These are phyloP conservation scores for Prunus fruticosa DNA, from an alignment of 306 rosid genomes.

Conservation along the genomic window DNA sequence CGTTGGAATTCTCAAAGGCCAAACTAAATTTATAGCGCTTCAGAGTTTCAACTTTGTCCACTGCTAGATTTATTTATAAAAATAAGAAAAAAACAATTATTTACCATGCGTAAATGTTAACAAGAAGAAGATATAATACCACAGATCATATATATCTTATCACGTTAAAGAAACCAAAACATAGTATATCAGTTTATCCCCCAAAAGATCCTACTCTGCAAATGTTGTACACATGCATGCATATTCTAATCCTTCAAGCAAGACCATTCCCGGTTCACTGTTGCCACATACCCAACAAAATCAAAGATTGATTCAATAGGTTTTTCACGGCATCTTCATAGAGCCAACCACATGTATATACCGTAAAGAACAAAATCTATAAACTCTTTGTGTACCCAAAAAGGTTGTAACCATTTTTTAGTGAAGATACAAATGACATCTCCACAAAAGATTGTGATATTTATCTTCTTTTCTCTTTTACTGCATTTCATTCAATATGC, in stretches of 20 bases:
- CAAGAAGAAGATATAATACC: neutral
- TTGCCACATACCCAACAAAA: neutral
- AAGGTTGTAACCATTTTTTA: neutral
- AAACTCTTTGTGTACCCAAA: neutral
- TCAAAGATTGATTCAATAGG: neutral
- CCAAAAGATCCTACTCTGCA: neutral
- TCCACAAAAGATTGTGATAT: too few relatives aligned
- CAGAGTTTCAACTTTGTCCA: conserved; percentile 79
- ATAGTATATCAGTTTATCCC: neutral
- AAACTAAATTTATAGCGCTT: conserved; percentile 89
- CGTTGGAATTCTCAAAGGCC: conserved; percentile 96
- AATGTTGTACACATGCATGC: neutral
- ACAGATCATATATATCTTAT: neutral
- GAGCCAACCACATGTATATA: neutral
- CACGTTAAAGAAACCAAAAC: neutral
- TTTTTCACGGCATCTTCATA: neutral
- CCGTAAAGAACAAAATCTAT: neutral
- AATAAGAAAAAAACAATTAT: neutral
- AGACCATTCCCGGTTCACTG: neutral
- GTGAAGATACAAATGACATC: neutral
- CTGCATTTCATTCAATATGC: neutral
- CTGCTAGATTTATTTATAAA: conserved; percentile 40
- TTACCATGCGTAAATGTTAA: neutral
- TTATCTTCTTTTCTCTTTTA: too few relatives aligned
- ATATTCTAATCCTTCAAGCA: neutral